phyloP scores from a whole-genome alignment of 805 yeast genomes.

The Cyberlindnera samutprakarnensis region DNA sequence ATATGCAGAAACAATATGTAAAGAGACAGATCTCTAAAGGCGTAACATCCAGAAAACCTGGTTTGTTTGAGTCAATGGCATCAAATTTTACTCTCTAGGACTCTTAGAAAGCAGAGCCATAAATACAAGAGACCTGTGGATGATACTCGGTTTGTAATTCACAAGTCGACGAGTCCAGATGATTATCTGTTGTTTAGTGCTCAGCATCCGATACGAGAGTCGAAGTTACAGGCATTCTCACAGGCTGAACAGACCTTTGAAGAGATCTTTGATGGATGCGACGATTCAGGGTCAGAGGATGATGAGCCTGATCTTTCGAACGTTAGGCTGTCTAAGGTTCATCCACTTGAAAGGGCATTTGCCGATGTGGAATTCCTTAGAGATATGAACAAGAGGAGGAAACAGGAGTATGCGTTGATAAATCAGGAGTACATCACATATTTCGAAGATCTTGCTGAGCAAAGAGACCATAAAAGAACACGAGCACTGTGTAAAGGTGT shows the following conservation, averaged over 20 bases:
- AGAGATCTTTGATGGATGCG: too few relatives aligned
- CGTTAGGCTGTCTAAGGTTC: slow-evolving; percentile 16
- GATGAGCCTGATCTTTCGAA: slow-evolving; percentile 17
- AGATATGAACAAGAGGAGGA: slow-evolving; percentile 4
- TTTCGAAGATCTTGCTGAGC: slow-evolving; percentile 5
- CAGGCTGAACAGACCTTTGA: slow-evolving; percentile 19
- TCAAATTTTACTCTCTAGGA: slow-evolving; percentile 4
- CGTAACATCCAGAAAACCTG: neutral
- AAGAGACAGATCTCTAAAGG: too few relatives aligned
- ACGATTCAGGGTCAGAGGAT: neutral
- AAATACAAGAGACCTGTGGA: slow-evolving; percentile 14
- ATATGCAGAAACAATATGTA: too few relatives aligned
- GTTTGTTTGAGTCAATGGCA: neutral
- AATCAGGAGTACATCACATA: slow-evolving; percentile 12
- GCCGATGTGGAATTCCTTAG: slow-evolving; percentile 12
- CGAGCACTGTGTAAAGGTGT: slow-evolving; percentile 1
- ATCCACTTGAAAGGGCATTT: slow-evolving; percentile 18
- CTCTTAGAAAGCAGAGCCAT: slow-evolving; percentile 21
- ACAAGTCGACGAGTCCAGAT: slow-evolving; percentile 21
- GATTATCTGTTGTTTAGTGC: slow-evolving; percentile 19
- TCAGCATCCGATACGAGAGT: slow-evolving; percentile 18
- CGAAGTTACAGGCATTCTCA: slow-evolving; percentile 18
- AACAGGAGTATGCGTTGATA: slow-evolving; percentile 15
- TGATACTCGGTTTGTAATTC: slow-evolving; percentile 23
- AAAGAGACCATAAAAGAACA: slow-evolving; percentile 1